phyloP scores from a whole-genome alignment of 2,329 filamentous ascomycete genomes.

The Apiospora hydei region DNA sequence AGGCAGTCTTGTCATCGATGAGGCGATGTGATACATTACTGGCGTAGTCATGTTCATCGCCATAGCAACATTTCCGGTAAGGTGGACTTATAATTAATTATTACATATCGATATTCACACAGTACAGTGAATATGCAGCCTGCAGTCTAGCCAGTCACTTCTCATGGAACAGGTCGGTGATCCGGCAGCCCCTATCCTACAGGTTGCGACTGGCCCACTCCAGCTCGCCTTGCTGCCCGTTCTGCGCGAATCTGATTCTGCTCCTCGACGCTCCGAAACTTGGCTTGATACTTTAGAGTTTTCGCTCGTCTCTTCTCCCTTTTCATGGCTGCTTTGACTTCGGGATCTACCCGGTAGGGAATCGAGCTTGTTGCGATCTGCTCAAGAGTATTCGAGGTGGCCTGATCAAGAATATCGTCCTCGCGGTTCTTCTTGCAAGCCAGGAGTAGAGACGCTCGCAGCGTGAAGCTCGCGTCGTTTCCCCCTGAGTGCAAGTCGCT shows the following conservation, averaged over 20 bases:
- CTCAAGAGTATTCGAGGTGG: not conserved
- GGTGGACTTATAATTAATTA: not conserved
- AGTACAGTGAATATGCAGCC: too few relatives aligned
- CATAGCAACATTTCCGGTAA: not conserved
- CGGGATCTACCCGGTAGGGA: not conserved
- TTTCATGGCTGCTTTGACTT: not conserved
- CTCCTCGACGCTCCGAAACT: not conserved
- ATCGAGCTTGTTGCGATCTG: not conserved
- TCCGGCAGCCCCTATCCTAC: not conserved
- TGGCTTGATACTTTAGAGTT: not conserved
- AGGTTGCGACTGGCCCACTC: not conserved
- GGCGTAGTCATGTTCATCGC: not conserved
- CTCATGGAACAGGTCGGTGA: not conserved
- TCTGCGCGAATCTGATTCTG: not conserved
- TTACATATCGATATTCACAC: not conserved
- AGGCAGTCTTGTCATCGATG: not conserved
- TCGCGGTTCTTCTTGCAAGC: not conserved
- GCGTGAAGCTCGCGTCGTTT: not conserved
- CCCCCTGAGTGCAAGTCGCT: not conserved
- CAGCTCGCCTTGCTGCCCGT: constrained; percentile 1
- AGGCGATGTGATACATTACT: not conserved
- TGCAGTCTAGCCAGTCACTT: not conserved
- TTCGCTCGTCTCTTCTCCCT: not conserved
- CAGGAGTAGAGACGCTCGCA: not conserved
- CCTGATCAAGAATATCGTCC: not conserved